Base-by-base conservation (phyloP, 2,329 filamentous ascomycete species). In the Thelonectria rubi region DNA sequence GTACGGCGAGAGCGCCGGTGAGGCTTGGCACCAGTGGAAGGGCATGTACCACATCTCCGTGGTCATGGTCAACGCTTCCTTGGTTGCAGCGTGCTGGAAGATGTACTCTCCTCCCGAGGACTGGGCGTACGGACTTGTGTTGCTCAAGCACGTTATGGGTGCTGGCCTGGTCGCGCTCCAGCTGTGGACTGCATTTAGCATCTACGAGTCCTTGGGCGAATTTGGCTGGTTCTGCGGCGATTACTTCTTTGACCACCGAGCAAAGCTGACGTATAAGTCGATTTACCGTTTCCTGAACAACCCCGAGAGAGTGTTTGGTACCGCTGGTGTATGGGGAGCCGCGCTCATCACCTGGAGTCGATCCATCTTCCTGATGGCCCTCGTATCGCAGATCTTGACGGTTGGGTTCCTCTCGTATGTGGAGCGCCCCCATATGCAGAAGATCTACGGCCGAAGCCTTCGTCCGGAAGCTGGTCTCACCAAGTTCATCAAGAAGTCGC, bases 191-290 rank as follows among this genome's bases (percentile, higher is more conserved):
- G 90, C 93, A 2, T 83, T 91, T 66, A 97, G 93, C 76, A 94
- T 98, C 68, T 97, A 98, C 76, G 93, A 97, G 52, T 96, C 93
- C 2, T 87, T 99, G 0, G 95, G 95, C 58, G 95, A 99, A 74
- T 99, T 98, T 72, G 95, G 95, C 70, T 99, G 94, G 94, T 98
- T 98, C 82, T 98, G 94, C 73, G 95, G 95, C 17, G 95, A 99
- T 75, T 99, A 98, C 82, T 98, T 99, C 83, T 97, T 95, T 74
- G 93, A 97, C 64, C 90, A 92, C 47, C 87, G 89, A 11, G 90
- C 90, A 12, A 97, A 95, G 78, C 84, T 98, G 64, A 98, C 92
- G 1, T 99, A 99, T 78, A 93, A 91, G 69, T 96, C 94, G 64
- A 99, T 99, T 72, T 99, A 99, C 77, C 93, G 95, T 49, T 99